Evolutionary conservation across 176 grass and related monocot genomes (phyloP), one percentile per base, ranked within the genome.

Genomic region (Carex scoparia): DNA sequence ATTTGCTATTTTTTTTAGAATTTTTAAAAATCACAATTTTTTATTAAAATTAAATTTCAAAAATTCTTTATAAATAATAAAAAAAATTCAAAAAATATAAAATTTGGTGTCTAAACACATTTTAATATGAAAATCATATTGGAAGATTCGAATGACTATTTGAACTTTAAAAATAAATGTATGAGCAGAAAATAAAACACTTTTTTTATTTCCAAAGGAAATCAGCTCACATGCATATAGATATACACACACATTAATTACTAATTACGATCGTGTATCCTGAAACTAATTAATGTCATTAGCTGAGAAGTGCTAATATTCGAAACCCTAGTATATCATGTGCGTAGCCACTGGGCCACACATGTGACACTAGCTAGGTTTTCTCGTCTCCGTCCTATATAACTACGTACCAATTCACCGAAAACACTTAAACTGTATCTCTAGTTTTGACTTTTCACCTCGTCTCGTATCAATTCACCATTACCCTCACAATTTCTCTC

Each of bases 371-470:
- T 7, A 40, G 33, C 69, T 74, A 74, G n/a, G 8, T 4, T 30
- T 79, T 68, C 31, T 30, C n/a, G 42, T 66, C 32, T 82, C 46
- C 72, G 31, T 54, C 23, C 48, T 31, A 77, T 38, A 79, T 89
- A 89, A 69, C 57, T 86, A 86, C 65, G 67, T 71, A 40, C 37
- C 38, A 4, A 55, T n/a, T n/a, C n/a, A n/a, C 7, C 38, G 38
- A 40, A 38, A 40, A 40, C 59, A 81, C 51, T 2, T n/a, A 6
- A 5, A 5, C 4, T 3, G 10, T 61, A 27, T n/a, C 6, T 15
- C 23, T 77, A 13, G 2, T 63, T 42, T 70, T 72, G 49, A 56
- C 49, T 46, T 77, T 31, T 56, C 49, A 56, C 19, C 19, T 30
- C n/a, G 49, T 77, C 51, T 58, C 42, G 18, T 4, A 40, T 10